Percentiles rank a stretch among this genome's conserved stretches.
Conservation (phyloP, 768 basidiomycete species). For the Agaricus bisporus region DNA sequence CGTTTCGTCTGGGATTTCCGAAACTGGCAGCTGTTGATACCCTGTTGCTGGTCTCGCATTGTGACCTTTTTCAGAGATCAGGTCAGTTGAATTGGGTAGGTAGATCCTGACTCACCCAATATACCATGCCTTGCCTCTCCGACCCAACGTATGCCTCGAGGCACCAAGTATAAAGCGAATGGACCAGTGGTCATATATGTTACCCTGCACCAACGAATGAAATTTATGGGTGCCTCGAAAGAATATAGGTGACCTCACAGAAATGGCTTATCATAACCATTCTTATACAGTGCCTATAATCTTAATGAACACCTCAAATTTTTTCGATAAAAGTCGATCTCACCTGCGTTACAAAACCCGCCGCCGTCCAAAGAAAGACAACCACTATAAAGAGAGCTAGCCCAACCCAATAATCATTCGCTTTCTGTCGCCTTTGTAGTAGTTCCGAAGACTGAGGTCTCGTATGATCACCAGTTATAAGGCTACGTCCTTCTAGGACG, state of each 20-base stretch:
- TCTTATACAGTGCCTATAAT: slow-evolving; percentile 40
- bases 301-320: background rate
- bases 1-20: background rate
- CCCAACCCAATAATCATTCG: slow-evolving; percentile 43
- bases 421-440: slow-evolving; percentile 11
- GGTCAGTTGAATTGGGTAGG: background rate
- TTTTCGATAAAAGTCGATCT: slow-evolving; percentile 36
- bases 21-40: slow-evolving; percentile 20
- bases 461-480: background rate
- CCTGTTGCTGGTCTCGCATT: slow-evolving; percentile 10
- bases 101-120: background rate
- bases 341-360: slow-evolving; percentile 85
- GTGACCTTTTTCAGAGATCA: background rate
- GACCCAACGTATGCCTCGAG: slow-evolving; percentile 20
- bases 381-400: slow-evolving; percentile 67
- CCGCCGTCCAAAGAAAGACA: slow-evolving; percentile 82
- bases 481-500: background rate
- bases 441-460: background rate
- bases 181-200: slow-evolving; percentile 86
- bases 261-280: slow-evolving; percentile 86
- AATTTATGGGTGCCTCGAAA: background rate
- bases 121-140: slow-evolving; percentile 4
- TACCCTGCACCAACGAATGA: slow-evolving; percentile 15
- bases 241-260: slow-evolving; percentile 39
- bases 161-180: slow-evolving; percentile 44